A percentile compares a stretch with the other conserved stretches of the same genome.
Evolutionary conservation across 805 yeast genomes (phyloP).

Genomic region (Schwanniomyces yamadae): DNA sequence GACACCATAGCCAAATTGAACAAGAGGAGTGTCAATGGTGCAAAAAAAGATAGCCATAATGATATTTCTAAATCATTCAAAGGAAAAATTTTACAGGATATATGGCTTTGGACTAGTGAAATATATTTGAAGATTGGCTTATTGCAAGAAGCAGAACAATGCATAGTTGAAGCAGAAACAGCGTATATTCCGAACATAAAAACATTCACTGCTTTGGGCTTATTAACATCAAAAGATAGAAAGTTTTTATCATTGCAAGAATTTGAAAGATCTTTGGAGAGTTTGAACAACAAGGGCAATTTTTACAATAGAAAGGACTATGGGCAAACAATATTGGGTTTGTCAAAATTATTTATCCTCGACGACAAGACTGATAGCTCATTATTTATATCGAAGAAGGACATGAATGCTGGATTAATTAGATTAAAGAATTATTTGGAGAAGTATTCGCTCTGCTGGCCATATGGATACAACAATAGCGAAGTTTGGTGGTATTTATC

Average conservation of each 20-base stretch:
- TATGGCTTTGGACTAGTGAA: constrained; percentile 76
- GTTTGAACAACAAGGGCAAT: constrained; percentile 25
- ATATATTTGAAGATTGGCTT: constrained; percentile 59
- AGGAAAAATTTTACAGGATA: constrained; percentile 46
- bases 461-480: constrained; percentile 36
- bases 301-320: constrained; percentile 34
- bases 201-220: constrained; percentile 52
- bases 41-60: not conserved
- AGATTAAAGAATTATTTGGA: constrained; percentile 50
- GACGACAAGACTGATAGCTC: constrained; percentile 33
- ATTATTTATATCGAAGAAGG: constrained; percentile 54
- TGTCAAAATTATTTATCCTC: constrained; percentile 49
- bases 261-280: constrained; percentile 61
- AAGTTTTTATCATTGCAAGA: constrained; percentile 56
- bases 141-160: constrained; percentile 61
- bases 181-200: constrained; percentile 44
- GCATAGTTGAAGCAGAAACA: constrained; percentile 69
- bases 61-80: constrained; percentile 16
- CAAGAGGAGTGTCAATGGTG: not conserved
- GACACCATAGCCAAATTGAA: constrained; percentile 19
- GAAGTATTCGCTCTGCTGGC: constrained; percentile 35
- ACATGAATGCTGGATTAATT: constrained; percentile 59
- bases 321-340: constrained; percentile 53
- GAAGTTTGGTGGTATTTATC: constrained; percentile 76
- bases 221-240: constrained; percentile 40